A percentile compares a stretch with the other conserved stretches of the same genome.
Evolutionary conservation across 2,329 filamentous ascomycete genomes (phyloP).

Genomic region (Fusarium stilboides): DNA sequence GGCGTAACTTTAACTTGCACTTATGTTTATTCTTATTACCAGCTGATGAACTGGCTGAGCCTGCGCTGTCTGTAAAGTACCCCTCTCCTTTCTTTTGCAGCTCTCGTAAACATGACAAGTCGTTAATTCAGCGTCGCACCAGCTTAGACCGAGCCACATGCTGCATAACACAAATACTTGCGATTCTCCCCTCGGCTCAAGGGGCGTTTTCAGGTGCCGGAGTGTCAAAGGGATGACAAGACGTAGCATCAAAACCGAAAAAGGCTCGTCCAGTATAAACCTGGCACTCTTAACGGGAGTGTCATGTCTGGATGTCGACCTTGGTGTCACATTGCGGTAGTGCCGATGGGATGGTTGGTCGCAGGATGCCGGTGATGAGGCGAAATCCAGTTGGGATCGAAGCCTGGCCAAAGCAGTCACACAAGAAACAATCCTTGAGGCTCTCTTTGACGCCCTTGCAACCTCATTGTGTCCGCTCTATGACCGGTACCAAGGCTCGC

Average conservation of each 20-base stretch:
- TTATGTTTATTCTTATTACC: neutral
- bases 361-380: slow-evolving; percentile 8
- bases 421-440: neutral
- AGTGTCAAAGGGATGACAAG: slow-evolving; percentile 28
- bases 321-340: neutral
- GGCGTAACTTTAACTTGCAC: neutral
- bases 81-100: neutral
- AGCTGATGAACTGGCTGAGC: neutral
- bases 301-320: slow-evolving; percentile 5
- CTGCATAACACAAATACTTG: slow-evolving; percentile 5
- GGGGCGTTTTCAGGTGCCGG: neutral
- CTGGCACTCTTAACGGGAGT: neutral
- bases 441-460: neutral
- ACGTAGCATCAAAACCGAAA: slow-evolving; percentile 11
- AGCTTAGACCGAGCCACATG: neutral
- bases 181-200: neutral
- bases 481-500: neutral
- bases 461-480: neutral
- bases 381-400: slow-evolving; percentile 3
- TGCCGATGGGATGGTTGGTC: slow-evolving; percentile 10
- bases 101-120: slow-evolving; percentile 1
- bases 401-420: slow-evolving; percentile 2
- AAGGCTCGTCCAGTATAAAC: neutral
- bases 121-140: slow-evolving; percentile 8
- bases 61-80: slow-evolving; percentile 1